Percentiles rank a stretch among this genome's conserved stretches.
Conservation (phyloP, 73 alveolate genomes). For the Durusdinium trenchii region DNA sequence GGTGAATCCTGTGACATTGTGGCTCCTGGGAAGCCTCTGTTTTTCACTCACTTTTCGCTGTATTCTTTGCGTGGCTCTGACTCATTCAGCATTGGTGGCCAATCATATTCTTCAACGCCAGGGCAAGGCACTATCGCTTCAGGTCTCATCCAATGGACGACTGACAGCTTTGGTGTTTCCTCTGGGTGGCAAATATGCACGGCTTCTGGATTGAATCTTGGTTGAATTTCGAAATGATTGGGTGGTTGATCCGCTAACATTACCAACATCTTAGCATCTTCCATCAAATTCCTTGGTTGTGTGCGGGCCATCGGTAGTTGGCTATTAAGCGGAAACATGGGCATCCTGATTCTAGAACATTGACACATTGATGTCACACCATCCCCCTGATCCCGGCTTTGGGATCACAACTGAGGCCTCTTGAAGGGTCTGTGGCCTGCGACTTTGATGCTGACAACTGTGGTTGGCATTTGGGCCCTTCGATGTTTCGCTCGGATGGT, state of each 20-base stretch:
- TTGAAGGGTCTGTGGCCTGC: not conserved
- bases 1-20: not conserved
- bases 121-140: not conserved
- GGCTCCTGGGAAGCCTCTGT: not conserved
- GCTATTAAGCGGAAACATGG: no score
- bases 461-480: constrained; percentile 10
- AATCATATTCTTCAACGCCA: not conserved
- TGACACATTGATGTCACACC: no score
- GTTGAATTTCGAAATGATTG: no score
- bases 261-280: no score
- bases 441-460: not conserved
- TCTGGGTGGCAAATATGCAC: not conserved
- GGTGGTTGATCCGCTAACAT: no score
- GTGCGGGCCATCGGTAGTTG: no score
- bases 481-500: not conserved
- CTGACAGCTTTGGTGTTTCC: not conserved
- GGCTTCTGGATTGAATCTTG: not conserved
- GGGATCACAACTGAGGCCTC: not conserved
- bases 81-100: not conserved
- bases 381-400: no score
- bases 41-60: not conserved
- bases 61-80: not conserved
- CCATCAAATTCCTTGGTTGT: no score
- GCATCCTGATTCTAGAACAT: no score
- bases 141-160: not conserved